Conservation (phyloP, 345 rosid genomes). For the thale cress (Arabidopsis thaliana) region TAIR10.1 NC_003074.8:5874001-5874500, state of each 20-base stretch:
- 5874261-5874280: conserved; percentile 5
- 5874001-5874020: conserved; percentile 28
- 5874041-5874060: neutral
- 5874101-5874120: conserved; percentile 3
- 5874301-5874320: conserved; percentile 6
- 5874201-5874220: conserved; percentile 70
- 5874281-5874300: neutral
- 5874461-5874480: conserved; percentile 53
- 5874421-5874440: conserved; percentile 66
- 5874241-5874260: conserved; percentile 80
- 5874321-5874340: conserved; percentile 3
- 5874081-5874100: conserved; percentile 1
- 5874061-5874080: conserved; percentile 7
- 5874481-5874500: conserved; percentile 51
- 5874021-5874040: conserved; percentile 8
- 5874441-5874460: conserved; percentile 71
- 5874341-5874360: conserved; percentile 64
- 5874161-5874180: conserved; percentile 92
- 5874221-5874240: conserved; percentile 63
- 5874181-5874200: conserved; percentile 63
- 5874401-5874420: conserved; percentile 63
- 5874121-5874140: conserved; percentile 46
- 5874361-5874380: conserved; percentile 88
- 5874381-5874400: conserved; percentile 76
- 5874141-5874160: conserved; percentile 69